A percentile compares a stretch with the other conserved stretches of the same genome.
These are phyloP conservation scores for Pleurotus ostreatus DNA, from an alignment of 768 basidiomycete species.

Conservation along the genomic window DNA sequence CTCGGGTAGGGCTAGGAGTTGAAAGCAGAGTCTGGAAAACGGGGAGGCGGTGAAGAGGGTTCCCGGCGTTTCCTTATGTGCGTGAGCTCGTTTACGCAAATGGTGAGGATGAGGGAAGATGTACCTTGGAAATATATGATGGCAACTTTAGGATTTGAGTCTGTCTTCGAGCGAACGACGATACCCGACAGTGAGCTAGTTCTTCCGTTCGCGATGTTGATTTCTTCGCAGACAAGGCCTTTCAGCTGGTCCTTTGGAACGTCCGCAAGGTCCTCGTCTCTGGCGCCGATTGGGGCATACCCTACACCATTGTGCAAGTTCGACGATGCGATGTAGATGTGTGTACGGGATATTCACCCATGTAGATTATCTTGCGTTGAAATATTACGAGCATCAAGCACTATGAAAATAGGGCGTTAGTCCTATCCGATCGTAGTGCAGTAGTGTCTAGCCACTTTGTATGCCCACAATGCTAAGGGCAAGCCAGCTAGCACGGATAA, in stretches of 20 bases:
- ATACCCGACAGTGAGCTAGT: slow-evolving; percentile 13
- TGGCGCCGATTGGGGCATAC: slow-evolving; percentile 36
- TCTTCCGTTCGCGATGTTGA: slow-evolving; percentile 9
- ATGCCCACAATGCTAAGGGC: slow-evolving; percentile 35
- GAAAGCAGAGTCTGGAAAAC: slow-evolving; percentile 32
- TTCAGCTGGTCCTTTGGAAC: slow-evolving; percentile 11
- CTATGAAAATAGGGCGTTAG: slow-evolving; percentile 18
- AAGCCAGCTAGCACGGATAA: slow-evolving; percentile 29
- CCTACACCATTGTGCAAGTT: slow-evolving; percentile 9
- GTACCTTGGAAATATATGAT: slow-evolving; percentile 23
- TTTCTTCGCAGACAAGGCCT: slow-evolving; percentile 15
- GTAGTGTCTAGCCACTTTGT: slow-evolving; percentile 27
- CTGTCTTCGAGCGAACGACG: slow-evolving; percentile 7
- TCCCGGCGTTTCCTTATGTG: slow-evolving; percentile 47
- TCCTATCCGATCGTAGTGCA: neutral
- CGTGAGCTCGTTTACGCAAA: slow-evolving; percentile 11
- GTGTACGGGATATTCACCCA: slow-evolving; percentile 23
- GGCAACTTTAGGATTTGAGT: slow-evolving; percentile 9
- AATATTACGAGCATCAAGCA: slow-evolving; percentile 44
- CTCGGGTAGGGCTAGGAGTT: slow-evolving; percentile 8
- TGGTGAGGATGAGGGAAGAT: neutral
- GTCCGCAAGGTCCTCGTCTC: slow-evolving; percentile 27
- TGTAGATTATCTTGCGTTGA: slow-evolving; percentile 49
- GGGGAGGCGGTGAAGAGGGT: slow-evolving; percentile 40
- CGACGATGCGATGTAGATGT: neutral